These are phyloP conservation scores for Xylaria multiplex DNA, from an alignment of 2,329 filamentous ascomycete genomes.

Conservation along the genomic window DNA sequence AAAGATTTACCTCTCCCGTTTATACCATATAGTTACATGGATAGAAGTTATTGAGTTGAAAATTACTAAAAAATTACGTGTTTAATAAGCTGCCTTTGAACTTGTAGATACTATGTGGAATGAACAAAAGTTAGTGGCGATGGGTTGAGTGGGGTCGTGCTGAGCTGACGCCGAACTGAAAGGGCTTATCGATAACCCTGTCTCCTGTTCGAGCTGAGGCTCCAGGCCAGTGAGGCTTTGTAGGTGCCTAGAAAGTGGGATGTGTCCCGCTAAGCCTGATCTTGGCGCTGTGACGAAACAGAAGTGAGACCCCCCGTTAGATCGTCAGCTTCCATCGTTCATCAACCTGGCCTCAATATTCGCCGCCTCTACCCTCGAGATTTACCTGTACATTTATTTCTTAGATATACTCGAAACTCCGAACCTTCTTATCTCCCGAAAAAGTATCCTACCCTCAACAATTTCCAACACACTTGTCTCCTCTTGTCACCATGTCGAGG, in stretches of 20 bases:
- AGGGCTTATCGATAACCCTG: constrained; percentile 4
- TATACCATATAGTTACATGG: too few relatives aligned
- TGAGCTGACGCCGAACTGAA: too few relatives aligned
- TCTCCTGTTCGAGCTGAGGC: neutral
- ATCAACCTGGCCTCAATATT: constrained; percentile 16
- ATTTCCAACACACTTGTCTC: neutral
- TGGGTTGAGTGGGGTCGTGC: too few relatives aligned
- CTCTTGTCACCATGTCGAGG: constrained; percentile 29
- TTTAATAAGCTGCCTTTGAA: too few relatives aligned
- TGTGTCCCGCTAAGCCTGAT: constrained; percentile 22
- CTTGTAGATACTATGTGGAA: too few relatives aligned
- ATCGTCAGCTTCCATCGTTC: neutral
- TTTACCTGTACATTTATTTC: constrained; percentile 3
- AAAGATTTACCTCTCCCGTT: too few relatives aligned
- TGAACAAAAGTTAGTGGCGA: too few relatives aligned
- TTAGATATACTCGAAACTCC: neutral
- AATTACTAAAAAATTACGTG: too few relatives aligned
- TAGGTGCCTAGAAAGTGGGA: constrained; percentile 15
- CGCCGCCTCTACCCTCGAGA: constrained; percentile 11
- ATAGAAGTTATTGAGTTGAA: too few relatives aligned
- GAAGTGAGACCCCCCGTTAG: constrained; percentile 23
- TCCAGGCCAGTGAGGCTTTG: neutral
- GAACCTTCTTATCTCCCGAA: neutral
- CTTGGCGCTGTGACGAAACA: constrained; percentile 31
- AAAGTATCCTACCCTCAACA: neutral